These are phyloP conservation scores for Pythium brassicae DNA, from an alignment of 352 stramenopile species.

Conservation along the genomic window DNA sequence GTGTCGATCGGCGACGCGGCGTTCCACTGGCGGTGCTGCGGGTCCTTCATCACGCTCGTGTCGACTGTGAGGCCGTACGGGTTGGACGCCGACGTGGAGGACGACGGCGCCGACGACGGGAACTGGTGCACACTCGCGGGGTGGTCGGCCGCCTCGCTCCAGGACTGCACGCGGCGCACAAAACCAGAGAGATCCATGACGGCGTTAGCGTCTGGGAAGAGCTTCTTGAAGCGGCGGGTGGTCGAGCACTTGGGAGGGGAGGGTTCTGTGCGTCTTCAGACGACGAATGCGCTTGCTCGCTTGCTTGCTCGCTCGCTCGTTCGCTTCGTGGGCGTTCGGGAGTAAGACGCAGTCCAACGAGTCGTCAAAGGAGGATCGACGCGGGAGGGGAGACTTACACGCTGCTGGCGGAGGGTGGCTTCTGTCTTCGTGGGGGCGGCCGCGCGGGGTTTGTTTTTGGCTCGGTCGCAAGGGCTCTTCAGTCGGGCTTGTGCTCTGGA, in stretches of 20 bases:
- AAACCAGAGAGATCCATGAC: constrained; percentile 32
- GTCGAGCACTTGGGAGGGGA: neutral
- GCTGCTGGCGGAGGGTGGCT: neutral
- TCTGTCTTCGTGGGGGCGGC: neutral
- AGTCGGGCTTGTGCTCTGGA: constrained; percentile 2
- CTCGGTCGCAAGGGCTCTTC: neutral
- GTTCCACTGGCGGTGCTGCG: constrained; percentile 23
- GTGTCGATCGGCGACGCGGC: constrained; percentile 4
- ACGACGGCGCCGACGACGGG: constrained; percentile 4
- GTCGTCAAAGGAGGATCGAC: neutral
- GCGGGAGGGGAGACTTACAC: neutral
- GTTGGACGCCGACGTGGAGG: constrained; percentile 6
- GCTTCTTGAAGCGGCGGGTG: neutral
- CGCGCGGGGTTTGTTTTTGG: neutral
- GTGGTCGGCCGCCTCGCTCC: constrained; percentile 11
- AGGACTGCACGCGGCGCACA: constrained; percentile 29
- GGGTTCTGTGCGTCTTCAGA: neutral
- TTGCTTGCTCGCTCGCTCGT: neutral
- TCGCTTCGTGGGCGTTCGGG: constrained; percentile 11
- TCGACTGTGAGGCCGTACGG: constrained; percentile 37
- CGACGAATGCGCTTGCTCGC: neutral
- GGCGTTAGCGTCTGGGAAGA: constrained; percentile 1
- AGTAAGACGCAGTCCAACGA: neutral
- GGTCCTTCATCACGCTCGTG: constrained; percentile 34
- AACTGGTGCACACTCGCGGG: constrained; percentile 10